Evolutionary conservation across 192 early-diverging fungal species (phyloP), one percentile per base, ranked within the genome.

Genomic region (Lobosporangium transversale): DNA sequence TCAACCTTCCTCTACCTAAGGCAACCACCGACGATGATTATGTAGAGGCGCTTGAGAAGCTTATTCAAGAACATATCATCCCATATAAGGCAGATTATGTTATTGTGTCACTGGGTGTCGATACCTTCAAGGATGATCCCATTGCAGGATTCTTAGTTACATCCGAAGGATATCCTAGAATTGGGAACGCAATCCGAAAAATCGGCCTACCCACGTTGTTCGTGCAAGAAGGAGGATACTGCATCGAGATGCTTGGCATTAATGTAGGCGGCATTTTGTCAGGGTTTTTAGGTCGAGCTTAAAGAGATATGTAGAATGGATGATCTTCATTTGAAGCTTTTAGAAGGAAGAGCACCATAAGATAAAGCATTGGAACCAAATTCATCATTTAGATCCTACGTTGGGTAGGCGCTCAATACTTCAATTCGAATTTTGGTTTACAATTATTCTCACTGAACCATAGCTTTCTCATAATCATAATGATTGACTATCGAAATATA

Each of bases 81-180:
- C 70, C 79, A 7, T 91, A 80, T 68, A 35, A 81, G 17, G 84
- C 91, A 14, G 80, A 87, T 40, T 59, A 82, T 30, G 56, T 92
- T 11, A 76, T 92, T 1, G 88, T 90, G 11, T 90, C 89, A 3
- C 53, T 92, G 27, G 91, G 91, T 0, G 81, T 92, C 7, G 91
- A 92, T 67, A 91, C 89, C 11, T 92, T 53, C 57, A 68, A 78
- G 31, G 80, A 84, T 7, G 85, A 87, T 40, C 84, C 84, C 24
- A 74, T 87, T 29, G 84, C 68, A 2, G 84, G 82, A 1, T 78
- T 85, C 10, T 65, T 81, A 36, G 40, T 76, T 5, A 74, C 81
- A 15, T 64, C 78, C 0, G 68, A 74, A 30, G 79, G 56, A 3
- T 87, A 84, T 40, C 69, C 58, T 10, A 65, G 59, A 36, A 82